phyloP scores from a whole-genome alignment of 2,329 filamentous ascomycete species.

The Cercospora citrullina region DNA sequence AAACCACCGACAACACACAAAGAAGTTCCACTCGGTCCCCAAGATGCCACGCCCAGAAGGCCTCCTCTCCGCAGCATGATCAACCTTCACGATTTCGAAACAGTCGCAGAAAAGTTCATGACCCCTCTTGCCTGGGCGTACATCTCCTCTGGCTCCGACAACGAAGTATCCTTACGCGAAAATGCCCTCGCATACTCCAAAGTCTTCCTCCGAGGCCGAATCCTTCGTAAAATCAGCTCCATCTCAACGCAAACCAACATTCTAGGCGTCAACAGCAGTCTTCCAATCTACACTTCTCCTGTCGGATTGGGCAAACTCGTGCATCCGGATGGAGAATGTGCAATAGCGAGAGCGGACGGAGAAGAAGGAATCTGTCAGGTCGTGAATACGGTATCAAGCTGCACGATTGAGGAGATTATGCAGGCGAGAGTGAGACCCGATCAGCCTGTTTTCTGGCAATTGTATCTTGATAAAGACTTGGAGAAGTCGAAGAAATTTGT shows the following conservation, averaged over 20 bases:
- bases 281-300: slow-evolving; percentile 41
- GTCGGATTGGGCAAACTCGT: slow-evolving; percentile 37
- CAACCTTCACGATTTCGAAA: slow-evolving; percentile 48
- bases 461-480: slow-evolving; percentile 60
- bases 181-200: slow-evolving; percentile 45
- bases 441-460: slow-evolving; percentile 55
- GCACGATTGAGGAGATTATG: slow-evolving; percentile 36
- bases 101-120: slow-evolving; percentile 39
- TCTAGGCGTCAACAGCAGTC: slow-evolving; percentile 31
- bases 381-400: slow-evolving; percentile 34
- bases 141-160: slow-evolving; percentile 51
- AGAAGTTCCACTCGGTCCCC: background rate
- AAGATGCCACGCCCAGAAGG: slow-evolving; percentile 30
- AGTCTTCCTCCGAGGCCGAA: slow-evolving; percentile 48
- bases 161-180: slow-evolving; percentile 46
- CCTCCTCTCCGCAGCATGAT: slow-evolving; percentile 50
- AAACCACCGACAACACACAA: slow-evolving; percentile 8
- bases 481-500: slow-evolving; percentile 53
- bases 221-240: slow-evolving; percentile 42
- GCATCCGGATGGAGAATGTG: slow-evolving; percentile 38
- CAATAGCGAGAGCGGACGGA: slow-evolving; percentile 32
- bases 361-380: slow-evolving; percentile 34
- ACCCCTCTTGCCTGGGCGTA: slow-evolving; percentile 44
- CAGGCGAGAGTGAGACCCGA: slow-evolving; percentile 27
- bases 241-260: slow-evolving; percentile 39